These are phyloP conservation scores for Eucalyptus lansdowneana DNA, from an alignment of 345 rosid species.

Conservation along the genomic window DNA sequence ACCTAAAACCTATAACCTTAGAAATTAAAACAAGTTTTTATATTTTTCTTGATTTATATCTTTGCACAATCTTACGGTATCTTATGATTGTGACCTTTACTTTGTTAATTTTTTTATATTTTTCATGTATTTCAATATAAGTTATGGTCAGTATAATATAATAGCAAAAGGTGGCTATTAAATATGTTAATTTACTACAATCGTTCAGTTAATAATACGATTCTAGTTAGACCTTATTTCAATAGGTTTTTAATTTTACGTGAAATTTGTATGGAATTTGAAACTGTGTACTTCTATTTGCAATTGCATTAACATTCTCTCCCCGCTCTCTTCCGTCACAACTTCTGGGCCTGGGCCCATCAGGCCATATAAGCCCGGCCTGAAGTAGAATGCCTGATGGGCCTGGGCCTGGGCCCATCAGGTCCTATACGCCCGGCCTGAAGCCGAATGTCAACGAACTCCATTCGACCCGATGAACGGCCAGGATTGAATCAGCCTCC, in stretches of 20 bases:
- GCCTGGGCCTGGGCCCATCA: neutral
- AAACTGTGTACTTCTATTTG: rapidly evolving
- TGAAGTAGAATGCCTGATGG: neutral
- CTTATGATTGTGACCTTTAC: no score
- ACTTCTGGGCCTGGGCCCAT: neutral
- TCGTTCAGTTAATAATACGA: rapidly evolving
- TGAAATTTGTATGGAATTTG: neutral
- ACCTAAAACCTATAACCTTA: no score
- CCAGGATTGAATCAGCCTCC: neutral
- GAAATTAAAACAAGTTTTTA: no score
- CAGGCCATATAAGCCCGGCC: neutral
- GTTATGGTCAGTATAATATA: no score
- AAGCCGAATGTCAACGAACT: neutral
- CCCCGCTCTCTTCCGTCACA: neutral
- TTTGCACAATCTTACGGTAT: rapidly evolving
- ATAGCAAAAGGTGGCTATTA: no score
- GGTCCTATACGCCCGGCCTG: neutral
- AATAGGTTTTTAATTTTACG: rapidly evolving
- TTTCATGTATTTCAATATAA: no score
- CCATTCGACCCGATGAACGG: neutral
- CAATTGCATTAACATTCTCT: neutral
- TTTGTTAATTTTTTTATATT: no score
- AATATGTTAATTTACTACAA: no score
- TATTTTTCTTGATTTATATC: no score
- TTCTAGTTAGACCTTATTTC: no score